Evolutionary conservation across 176 grass and related monocot species (phyloP), one percentile per base, ranked within the genome.

Genomic region (Pontederia paniculata): DNA sequence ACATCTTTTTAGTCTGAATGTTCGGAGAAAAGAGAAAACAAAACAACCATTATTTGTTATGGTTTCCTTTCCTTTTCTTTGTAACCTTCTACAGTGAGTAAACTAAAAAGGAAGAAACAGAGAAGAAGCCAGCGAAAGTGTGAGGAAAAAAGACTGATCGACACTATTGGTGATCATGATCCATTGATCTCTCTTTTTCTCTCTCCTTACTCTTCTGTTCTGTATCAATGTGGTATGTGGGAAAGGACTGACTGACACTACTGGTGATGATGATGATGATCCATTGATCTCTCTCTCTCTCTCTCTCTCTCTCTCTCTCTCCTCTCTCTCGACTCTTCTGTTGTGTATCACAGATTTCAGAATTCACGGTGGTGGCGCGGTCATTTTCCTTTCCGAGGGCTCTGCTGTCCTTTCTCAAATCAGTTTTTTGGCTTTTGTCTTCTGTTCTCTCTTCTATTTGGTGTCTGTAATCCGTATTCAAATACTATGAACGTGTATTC

Each of bases 401-500:
- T 15, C 23, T 57, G 20, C 22, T 58, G 67, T 59, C 60, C 54
- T 72, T 70, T 23, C 65, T 46, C 42, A 31, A 18, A 52, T 62
- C 66, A 54, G 65, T 31, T 5, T n/a, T 46, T 9, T 79, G 61
- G 72, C 47, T 43, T 76, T 76, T 80, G 82, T 65, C 69, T 74
- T 68, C 37, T 55, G 42, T 25, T 18, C 49, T 58, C 49, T 76
- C 31, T 55, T 76, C 45, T 23, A 56, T 67, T 78, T 16, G 51
- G 76, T 79, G 65, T 79, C 72, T 88, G 80, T 84, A 81, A 44
- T 64, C 45, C 11, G 20, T 64, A 16, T 71, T 65, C 62, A 80
- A 74, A 69, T 73, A 78, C 59, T 73, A 68, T 80, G 70, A 73
- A 42, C 67, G 57, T 79, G 71, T 80, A 54, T 73, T 56, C 56